Conservation (phyloP, 2,329 filamentous ascomycete species). For the Lasiodiplodia sp. region DNA sequence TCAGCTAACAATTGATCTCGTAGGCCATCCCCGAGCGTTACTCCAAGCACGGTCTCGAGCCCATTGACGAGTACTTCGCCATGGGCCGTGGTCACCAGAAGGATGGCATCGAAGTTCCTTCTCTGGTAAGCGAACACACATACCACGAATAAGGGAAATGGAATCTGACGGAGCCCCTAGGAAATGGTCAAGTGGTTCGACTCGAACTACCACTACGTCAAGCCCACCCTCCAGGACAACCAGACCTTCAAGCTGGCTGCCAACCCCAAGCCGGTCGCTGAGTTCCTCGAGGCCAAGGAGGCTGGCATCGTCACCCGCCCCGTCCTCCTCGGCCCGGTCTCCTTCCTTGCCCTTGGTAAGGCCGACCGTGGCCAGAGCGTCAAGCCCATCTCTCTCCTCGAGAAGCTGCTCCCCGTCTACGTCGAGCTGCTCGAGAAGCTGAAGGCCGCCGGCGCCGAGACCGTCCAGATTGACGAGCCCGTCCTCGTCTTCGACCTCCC, state of each 20-base stretch:
- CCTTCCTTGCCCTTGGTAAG: slow-evolving; percentile 97
- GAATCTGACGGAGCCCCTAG: slow-evolving; percentile 47
- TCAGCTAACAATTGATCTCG: slow-evolving; percentile 35
- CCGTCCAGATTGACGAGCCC: slow-evolving; percentile 98
- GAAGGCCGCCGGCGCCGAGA: slow-evolving; percentile 94
- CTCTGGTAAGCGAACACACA: slow-evolving; percentile 62
- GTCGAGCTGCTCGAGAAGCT: slow-evolving; percentile 90
- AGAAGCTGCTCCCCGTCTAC: slow-evolving; percentile 94
- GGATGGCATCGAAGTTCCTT: slow-evolving; percentile 89
- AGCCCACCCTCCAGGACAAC: slow-evolving; percentile 96
- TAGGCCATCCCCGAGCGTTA: slow-evolving; percentile 93
- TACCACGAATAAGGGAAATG: neutral
- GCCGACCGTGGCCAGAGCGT: slow-evolving; percentile 94
- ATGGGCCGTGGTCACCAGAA: slow-evolving; percentile 99
- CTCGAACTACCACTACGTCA: slow-evolving; percentile 99
- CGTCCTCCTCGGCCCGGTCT: slow-evolving; percentile 93
- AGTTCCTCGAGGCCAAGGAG: slow-evolving; percentile 98
- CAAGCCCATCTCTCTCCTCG: slow-evolving; percentile 90
- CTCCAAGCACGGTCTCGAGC: slow-evolving; percentile 84
- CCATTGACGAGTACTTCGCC: slow-evolving; percentile 97
- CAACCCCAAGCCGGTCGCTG: slow-evolving; percentile 89
- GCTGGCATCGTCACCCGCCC: slow-evolving; percentile 92
- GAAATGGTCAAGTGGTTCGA: slow-evolving; percentile 99
- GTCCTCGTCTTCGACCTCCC: slow-evolving; percentile 94
- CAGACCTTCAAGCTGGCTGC: slow-evolving; percentile 90